Conservation (phyloP, 805 yeast genomes). For the Candida hungchunana region DNA sequence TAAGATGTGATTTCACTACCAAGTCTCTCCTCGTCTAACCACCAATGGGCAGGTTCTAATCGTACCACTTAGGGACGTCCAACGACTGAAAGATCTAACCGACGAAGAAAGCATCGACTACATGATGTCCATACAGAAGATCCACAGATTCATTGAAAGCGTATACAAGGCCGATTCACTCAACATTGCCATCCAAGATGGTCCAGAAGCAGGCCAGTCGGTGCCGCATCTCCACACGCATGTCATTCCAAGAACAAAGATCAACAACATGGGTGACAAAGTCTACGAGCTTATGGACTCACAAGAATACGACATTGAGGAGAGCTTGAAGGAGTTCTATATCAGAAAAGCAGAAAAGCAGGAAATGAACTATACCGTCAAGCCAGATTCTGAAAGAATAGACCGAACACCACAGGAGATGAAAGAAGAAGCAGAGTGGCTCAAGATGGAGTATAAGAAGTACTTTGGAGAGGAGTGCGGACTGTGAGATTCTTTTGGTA, state of each 20-base stretch:
- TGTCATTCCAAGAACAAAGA: slow-evolving; percentile 73
- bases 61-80: slow-evolving; percentile 72
- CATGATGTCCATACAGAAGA: slow-evolving; percentile 66
- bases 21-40: background rate
- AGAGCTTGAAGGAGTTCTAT: slow-evolving; percentile 27
- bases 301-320: slow-evolving; percentile 42
- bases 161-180: slow-evolving; percentile 75
- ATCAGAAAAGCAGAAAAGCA: slow-evolving; percentile 28
- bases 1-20: slow-evolving; percentile 15
- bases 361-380: slow-evolving; percentile 27
- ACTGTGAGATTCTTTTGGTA: too few species aligned
- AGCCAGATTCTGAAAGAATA: slow-evolving; percentile 48
- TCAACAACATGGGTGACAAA: slow-evolving; percentile 61
- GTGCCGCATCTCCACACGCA: slow-evolving; percentile 95
- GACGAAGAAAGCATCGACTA: slow-evolving; percentile 73
- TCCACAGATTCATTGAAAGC: slow-evolving; percentile 62
- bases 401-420: slow-evolving; percentile 61
- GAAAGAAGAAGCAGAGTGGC: slow-evolving; percentile 63
- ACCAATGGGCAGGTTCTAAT: slow-evolving; percentile 56
- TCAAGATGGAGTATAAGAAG: slow-evolving; percentile 36
- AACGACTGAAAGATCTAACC: slow-evolving; percentile 64
- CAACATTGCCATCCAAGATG: slow-evolving; percentile 94
- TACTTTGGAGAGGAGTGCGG: slow-evolving; percentile 1
- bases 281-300: slow-evolving; percentile 63
- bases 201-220: slow-evolving; percentile 94